Evolutionary conservation across 495 filamentous ascomycete species (phyloP), one percentile per base, ranked within the genome.

Genomic region (Cercophora sp.): DNA sequence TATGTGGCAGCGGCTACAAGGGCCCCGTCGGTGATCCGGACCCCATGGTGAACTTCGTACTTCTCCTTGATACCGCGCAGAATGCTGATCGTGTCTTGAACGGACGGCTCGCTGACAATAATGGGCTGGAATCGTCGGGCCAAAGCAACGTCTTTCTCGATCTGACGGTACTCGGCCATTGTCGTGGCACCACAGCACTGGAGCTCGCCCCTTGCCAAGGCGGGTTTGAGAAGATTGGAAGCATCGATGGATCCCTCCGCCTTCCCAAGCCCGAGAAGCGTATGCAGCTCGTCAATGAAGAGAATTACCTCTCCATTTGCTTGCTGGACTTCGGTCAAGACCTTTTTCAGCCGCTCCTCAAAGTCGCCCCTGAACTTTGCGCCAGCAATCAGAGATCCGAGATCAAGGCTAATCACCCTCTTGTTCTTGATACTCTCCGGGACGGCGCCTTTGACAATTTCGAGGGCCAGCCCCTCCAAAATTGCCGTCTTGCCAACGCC

Each of bases 361-460:
- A 98, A 97, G 58, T 98, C 93, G 44, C 93, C 93, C 43, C 93
- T 75, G 55, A 91, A 98, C 63, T 96, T 97, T 9, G 93, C 91
- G 32, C 93, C 93, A 11, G 93, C 94, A 61, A 98, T 96, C 13
- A 98, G 76, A 20, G 86, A 87, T 2, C 93, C 93, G 0, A 98
- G 74, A 59, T 98, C 93, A 47, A 97, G 68, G 9, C 85, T 76
- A 48, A 97, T 79, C 10, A 98, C 93, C 29, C 83, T 77, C 66
- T 97, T 98, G 56, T 95, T 84, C 70, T 96, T 96, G 71, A 98
- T 87, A 61, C 89, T 95, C 68, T 97, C 93, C 0, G 93, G 93
- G 1, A 98, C 92, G 72, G 95, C 92, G 0, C 93, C 93, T 53
- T 81, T 78, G 2, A 95, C 87, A 64, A 98, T 97, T 29, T 92